Evolutionary conservation across 495 filamentous ascomycete genomes (phyloP).

Genomic region (Xylaria telfairii): DNA sequence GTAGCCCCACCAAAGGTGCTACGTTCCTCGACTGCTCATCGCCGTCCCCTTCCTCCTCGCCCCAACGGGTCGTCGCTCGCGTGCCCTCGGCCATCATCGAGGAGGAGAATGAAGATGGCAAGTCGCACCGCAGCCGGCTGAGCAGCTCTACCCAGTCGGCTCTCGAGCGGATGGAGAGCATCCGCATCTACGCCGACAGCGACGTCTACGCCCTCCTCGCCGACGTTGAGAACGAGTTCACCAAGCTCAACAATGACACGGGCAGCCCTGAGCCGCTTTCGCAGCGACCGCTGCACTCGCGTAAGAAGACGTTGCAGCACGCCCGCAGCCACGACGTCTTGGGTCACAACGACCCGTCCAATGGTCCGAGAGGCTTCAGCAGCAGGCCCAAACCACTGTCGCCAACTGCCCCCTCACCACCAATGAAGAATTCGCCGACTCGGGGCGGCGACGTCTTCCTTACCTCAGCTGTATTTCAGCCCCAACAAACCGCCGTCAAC

Average conservation of each 20-base stretch:
- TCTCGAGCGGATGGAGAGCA: slow-evolving; percentile 61
- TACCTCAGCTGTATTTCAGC: slow-evolving; percentile 53
- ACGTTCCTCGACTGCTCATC: slow-evolving; percentile 39
- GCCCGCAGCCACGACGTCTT: slow-evolving; percentile 50
- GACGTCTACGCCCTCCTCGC: slow-evolving; percentile 67
- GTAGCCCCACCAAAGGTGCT: slow-evolving; percentile 49
- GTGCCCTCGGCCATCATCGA: slow-evolving; percentile 57
- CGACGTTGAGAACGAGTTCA: slow-evolving; percentile 67
- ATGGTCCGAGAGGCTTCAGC: slow-evolving; percentile 30
- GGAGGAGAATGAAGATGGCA: slow-evolving; percentile 44
- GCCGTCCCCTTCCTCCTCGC: slow-evolving; percentile 46
- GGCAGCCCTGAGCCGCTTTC: slow-evolving; percentile 24
- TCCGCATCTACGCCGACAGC: slow-evolving; percentile 69
- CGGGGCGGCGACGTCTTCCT: slow-evolving; percentile 45
- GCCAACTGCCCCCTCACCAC: slow-evolving; percentile 37
- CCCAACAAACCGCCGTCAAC: slow-evolving; percentile 22
- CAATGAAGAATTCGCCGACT: slow-evolving; percentile 36
- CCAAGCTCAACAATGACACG: slow-evolving; percentile 47
- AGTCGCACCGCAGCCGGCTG: slow-evolving; percentile 30
- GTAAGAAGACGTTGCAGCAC: slow-evolving; percentile 42
- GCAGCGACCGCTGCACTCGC: slow-evolving; percentile 24
- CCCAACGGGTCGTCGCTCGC: slow-evolving; percentile 53
- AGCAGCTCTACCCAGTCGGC: slow-evolving; percentile 34
- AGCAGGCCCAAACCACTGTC: slow-evolving; percentile 30
- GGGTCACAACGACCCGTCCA: slow-evolving; percentile 31